Evolutionary conservation across 352 stramenopile species (phyloP).

Genomic region (Phytophthora uliginosa): DNA sequence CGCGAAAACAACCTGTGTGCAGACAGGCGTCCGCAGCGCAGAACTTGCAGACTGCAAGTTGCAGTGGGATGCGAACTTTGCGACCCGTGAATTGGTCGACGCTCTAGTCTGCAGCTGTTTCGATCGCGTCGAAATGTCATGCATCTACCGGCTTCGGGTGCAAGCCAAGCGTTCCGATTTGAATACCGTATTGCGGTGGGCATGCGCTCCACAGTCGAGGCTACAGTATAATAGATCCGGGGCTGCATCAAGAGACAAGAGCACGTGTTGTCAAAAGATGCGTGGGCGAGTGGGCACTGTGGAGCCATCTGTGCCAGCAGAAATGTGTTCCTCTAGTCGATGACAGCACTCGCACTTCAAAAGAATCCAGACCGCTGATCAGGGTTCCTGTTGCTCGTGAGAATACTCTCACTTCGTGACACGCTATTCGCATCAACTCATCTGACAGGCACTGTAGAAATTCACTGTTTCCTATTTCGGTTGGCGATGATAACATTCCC

Average conservation of each 20-base stretch:
- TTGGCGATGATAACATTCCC: conserved; percentile 20
- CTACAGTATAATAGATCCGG: no score
- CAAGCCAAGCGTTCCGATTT: no score
- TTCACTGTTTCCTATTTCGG: neutral
- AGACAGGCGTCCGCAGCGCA: neutral
- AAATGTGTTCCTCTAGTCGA: conserved; percentile 32
- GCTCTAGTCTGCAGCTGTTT: neutral
- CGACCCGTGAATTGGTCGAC: neutral
- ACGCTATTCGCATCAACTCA: neutral
- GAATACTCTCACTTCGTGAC: neutral
- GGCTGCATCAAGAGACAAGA: no score
- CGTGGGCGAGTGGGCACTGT: conserved; percentile 6
- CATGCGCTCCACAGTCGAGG: no score
- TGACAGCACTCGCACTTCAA: neutral
- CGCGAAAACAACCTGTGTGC: conserved; percentile 15
- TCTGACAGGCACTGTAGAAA: neutral
- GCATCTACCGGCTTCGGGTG: no score
- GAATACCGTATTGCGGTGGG: no score
- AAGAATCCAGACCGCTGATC: neutral
- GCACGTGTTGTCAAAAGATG: no score
- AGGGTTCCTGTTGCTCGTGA: no score
- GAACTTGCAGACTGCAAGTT: neutral
- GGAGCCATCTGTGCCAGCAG: conserved; percentile 30
- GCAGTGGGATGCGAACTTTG: neutral
- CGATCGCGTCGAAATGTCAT: no score